Evolutionary conservation across 2,329 filamentous ascomycete genomes (phyloP).

Genomic region (Hypomyces perniciosus): DNA sequence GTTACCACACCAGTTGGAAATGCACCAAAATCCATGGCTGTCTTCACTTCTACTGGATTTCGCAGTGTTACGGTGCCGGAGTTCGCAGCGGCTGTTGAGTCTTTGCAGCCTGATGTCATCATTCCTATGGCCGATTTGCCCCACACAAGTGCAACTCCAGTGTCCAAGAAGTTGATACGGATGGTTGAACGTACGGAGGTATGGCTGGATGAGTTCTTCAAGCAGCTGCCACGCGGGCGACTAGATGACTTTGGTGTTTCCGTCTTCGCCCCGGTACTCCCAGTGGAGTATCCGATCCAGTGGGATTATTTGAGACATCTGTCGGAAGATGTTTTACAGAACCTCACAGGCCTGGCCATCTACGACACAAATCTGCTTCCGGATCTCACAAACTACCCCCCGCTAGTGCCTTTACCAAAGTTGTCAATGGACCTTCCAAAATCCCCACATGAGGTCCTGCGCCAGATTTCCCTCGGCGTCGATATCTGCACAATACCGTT

Average conservation of each 20-base stretch:
- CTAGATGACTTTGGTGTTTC: slow-evolving; percentile 28
- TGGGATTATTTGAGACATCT: slow-evolving; percentile 73
- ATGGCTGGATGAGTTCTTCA: slow-evolving; percentile 68
- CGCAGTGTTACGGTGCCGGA: slow-evolving; percentile 60
- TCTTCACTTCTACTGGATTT: slow-evolving; percentile 86
- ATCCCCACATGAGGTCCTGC: slow-evolving; percentile 71
- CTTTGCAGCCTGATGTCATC: slow-evolving; percentile 72
- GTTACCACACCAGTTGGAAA: slow-evolving; percentile 67
- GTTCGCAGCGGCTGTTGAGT: slow-evolving; percentile 59
- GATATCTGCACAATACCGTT: slow-evolving; percentile 79
- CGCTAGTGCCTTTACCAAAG: slow-evolving; percentile 60
- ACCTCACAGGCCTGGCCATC: slow-evolving; percentile 65
- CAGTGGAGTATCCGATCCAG: slow-evolving; percentile 69
- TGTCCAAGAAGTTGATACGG: slow-evolving; percentile 67
- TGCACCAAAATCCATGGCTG: slow-evolving; percentile 62
- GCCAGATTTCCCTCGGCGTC: slow-evolving; percentile 68
- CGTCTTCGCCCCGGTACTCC: slow-evolving; percentile 64
- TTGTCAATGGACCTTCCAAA: slow-evolving; percentile 65
- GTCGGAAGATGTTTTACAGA: slow-evolving; percentile 51
- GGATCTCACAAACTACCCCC: slow-evolving; percentile 51
- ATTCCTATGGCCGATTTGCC: slow-evolving; percentile 70
- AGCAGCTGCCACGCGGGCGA: slow-evolving; percentile 21
- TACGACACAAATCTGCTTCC: slow-evolving; percentile 67
- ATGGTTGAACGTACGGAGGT: slow-evolving; percentile 82
- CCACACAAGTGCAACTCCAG: slow-evolving; percentile 43